Base-by-base conservation (phyloP, 192 early-diverging fungal species). In the Dissophora globulifera region DNA sequence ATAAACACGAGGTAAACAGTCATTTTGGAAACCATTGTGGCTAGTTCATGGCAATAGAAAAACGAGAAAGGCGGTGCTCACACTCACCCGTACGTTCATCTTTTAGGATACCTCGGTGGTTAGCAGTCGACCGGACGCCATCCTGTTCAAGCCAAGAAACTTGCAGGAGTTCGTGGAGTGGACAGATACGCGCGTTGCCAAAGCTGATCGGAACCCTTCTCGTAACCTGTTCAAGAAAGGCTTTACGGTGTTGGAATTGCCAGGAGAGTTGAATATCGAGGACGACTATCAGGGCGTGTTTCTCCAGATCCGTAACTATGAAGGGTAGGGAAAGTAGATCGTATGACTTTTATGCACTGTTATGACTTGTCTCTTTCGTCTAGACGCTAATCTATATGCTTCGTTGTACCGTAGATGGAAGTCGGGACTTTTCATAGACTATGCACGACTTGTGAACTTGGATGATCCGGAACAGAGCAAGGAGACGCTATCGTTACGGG, bases 241-340 rank as follows among this genome's bases (percentile, higher is more conserved):
- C 0, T 76, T 76, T 27, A 66, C 63, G 9, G 56, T 52, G 15
- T 29, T 76, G 22, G 72, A 76, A 9, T 23, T 76, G 1, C 72
- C 72, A 11, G 63, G 58, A 15, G 72, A 76, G 40, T 45, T 76
- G 10, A 20, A 67, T 26, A 35, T 76, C 7, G 63, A 67, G 17
- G 72, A 57, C n/a, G 58, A 67, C 16, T 67, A 30, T 32, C 58
- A 48, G 10, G 33, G 43, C 9, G 72, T 76, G 26, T 67, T 41
- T 67, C 20, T 76, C 12, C 72, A 76, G 31, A 67, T 76, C 46
- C 57, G 72, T 4, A 76, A 76, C 25, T 40, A 56, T 10, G 72
- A 66, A 29, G 72, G 57, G 72, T 76, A 67, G 50, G 58, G 23
- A 26, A 20, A 50, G 22, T 54, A 2, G 3, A 33, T 15, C 13